A percentile compares a stretch with the other conserved stretches of the same genome.
These are phyloP conservation scores for Phytophthora lateralis DNA, from an alignment of 352 stramenopile species.

Conservation along the genomic window DNA sequence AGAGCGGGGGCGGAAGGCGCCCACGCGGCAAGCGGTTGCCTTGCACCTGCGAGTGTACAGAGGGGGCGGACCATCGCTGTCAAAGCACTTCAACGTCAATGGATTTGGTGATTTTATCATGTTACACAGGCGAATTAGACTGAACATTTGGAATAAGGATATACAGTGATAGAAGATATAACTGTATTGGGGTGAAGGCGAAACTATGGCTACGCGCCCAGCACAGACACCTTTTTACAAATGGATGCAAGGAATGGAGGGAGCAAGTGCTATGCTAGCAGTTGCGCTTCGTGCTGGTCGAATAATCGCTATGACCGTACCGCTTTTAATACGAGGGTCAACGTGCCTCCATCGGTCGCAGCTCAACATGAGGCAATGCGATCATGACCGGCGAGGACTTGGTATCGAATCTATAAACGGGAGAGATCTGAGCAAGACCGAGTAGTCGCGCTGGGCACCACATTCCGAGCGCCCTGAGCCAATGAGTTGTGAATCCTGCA, in stretches of 20 bases:
- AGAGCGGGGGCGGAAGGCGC: constrained; percentile 14
- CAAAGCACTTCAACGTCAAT: constrained; percentile 24
- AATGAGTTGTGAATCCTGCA: constrained; percentile 4
- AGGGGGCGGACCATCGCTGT: constrained; percentile 24
- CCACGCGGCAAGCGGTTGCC: constrained; percentile 6
- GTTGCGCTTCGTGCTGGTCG: not conserved
- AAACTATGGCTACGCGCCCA: not conserved
- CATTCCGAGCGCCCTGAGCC: not conserved
- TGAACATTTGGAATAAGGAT: not conserved
- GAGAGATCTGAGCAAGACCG: not conserved
- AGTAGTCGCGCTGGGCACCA: not conserved
- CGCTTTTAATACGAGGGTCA: not conserved
- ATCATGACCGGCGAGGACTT: not conserved
- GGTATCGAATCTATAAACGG: not conserved
- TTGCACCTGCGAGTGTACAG: constrained; percentile 23
- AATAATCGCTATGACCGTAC: not conserved
- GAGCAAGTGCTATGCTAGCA: too few relatives aligned
- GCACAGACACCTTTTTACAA: not conserved
- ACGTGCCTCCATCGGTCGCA: not conserved
- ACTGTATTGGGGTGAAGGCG: too few relatives aligned
- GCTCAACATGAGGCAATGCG: not conserved
- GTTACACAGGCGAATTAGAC: not conserved
- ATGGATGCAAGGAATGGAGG: too few relatives aligned
- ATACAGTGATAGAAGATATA: not conserved
- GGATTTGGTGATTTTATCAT: not conserved